Base-by-base conservation (phyloP, 768 basidiomycete genomes). In the Psilocybe sp. region DNA sequence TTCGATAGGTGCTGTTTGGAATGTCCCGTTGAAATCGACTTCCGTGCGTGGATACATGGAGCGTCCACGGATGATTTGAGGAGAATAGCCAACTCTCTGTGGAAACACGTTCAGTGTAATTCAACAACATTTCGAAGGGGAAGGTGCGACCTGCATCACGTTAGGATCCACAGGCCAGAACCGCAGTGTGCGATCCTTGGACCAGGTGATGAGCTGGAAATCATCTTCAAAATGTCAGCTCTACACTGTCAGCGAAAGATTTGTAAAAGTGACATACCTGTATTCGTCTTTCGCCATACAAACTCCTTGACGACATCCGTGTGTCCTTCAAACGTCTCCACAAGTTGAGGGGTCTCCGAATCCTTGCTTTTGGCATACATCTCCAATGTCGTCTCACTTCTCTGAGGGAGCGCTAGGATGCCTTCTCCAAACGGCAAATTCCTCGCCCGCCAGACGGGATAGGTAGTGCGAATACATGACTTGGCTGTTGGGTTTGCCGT, bases 231-330 rank as follows among this genome's bases (percentile, higher is more conserved):
- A 16, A 34, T 37, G 28, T 41, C 15, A 23, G 50, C 15, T 46
- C 32, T 14, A 19, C 45, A 32, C 6, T 1, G 11, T 3, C 28
- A 8, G 31, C 19, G 15, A 13, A 31, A 38, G 46, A 28, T 48
- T 8, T 31, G 40, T 19, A 35, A 19, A 8, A 50, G 16, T 38
- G 45, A 62, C 67, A 16, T 15, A 83, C 86, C 82, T 54, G 69
- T 58, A 5, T 76, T 78, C 2, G 85, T 79, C 60, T 77, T 82
- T 52, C 97, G 74, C 97, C 97, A 99, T 1, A 99, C 94, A 64
- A 96, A 99, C 69, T 99, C 96, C 61, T 96, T 97, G 15, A 98
- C 96, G 2, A 94, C 92, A 55, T 96, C 93, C 0, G 83, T 80
- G 67, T 96, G 93, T 0, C 93, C 94, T 57, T 90, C 87, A 56